A percentile compares a stretch with the other conserved stretches of the same genome.
Evolutionary conservation across 306 rosid genomes (phyloP).

Genomic region (Luffa acutangula): DNA sequence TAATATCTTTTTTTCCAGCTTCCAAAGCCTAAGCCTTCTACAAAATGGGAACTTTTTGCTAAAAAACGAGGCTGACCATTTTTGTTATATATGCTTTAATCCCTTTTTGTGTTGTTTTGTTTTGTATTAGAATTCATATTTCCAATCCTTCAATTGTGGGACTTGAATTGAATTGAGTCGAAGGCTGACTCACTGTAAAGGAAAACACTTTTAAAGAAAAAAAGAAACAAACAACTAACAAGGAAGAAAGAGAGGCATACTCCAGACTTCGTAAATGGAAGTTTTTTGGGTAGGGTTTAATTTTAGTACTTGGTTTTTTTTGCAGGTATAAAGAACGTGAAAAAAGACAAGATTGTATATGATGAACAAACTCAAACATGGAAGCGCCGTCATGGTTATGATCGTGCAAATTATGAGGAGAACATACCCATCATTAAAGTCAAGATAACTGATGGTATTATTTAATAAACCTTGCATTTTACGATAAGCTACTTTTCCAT

Average conservation of each 20-base stretch:
- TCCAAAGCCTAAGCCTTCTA: conserved; percentile 73
- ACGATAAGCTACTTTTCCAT: too few relatives aligned
- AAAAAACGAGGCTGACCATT: conserved; percentile 48
- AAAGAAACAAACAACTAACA: background rate
- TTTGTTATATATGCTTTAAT: background rate
- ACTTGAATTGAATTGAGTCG: background rate
- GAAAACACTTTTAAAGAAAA: background rate
- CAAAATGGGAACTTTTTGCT: conserved; percentile 84
- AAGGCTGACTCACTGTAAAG: background rate
- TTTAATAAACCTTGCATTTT: too few relatives aligned
- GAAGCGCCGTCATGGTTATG: too few relatives aligned
- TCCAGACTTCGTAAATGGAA: background rate
- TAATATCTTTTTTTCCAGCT: conserved; percentile 31
- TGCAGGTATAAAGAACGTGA: too few relatives aligned
- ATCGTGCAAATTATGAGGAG: too few relatives aligned
- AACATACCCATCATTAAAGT: too few relatives aligned
- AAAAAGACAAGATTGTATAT: too few relatives aligned
- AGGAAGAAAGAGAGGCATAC: background rate
- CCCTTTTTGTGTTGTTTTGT: background rate
- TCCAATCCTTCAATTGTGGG: background rate
- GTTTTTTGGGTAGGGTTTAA: background rate
- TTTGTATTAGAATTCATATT: background rate
- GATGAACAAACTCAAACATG: too few relatives aligned
- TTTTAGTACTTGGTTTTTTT: background rate
- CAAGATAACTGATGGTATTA: too few relatives aligned